Evolutionary conservation across 1,139 yeast genomes (phyloP), one percentile per base, ranked within the genome.

Genomic region (Zhuliangozyma blackwelliae): DNA sequence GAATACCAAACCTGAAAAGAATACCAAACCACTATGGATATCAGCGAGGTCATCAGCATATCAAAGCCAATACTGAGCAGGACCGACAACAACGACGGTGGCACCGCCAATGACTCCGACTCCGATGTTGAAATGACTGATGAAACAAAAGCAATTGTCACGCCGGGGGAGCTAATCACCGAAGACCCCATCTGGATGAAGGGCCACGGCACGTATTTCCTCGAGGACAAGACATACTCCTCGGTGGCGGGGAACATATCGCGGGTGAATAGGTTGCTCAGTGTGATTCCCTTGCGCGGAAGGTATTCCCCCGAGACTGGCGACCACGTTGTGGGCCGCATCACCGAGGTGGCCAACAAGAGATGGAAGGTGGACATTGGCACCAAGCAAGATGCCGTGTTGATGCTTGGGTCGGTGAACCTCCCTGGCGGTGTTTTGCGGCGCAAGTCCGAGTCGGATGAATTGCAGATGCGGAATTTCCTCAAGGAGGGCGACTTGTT

Each of bases 331-430:
- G 82, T 94, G 27, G 99, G 99, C 1, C 68, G 98, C 46, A 84
- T 94, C 50, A 84, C 95, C 2, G 98, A 92, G 52, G 97, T 92
- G 5, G 96, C 95, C 0, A 83, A 84, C 49, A 86, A 85, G 56
- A 70, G 97, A 49, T 94, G 99, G 98, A 89, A 85, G 55, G 97
- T 94, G 13, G 97, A 92, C 52, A 88, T 94, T 50, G 97, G 98
- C 11, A 87, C 88, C 16, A 83, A 81, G 50, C 96, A 88, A 52
- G 95, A 89, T 56, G 98, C 97, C 0, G 80, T 87, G 0, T 66
- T 94, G 45, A 83, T 88, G 88, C 71, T 94, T 43, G 98, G 98
- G 8, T 87, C 96, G 1, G 97, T 94, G 20, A 94, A 94, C 59
- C 70, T 94, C 45, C 99, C 99, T 1, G 98, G 99, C 38, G 99